These are phyloP conservation scores for Chytridium lagenaria DNA, from an alignment of 371 early-diverging fungal genomes.

Conservation along the genomic window DNA sequence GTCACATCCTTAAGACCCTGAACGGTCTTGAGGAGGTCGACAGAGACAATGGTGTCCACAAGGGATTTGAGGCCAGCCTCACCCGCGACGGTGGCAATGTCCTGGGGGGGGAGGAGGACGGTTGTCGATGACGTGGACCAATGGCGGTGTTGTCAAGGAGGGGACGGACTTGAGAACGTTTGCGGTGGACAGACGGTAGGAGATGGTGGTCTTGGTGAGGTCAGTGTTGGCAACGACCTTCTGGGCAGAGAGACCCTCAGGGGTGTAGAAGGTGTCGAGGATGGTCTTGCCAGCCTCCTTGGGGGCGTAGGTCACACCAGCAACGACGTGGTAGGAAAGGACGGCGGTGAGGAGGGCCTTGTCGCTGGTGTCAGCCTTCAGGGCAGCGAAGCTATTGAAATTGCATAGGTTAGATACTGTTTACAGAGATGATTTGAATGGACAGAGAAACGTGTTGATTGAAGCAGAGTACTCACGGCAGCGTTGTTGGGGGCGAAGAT, in stretches of 20 bases:
- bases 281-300: conserved; percentile 17
- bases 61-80: conserved; percentile 31
- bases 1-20: conserved; percentile 33
- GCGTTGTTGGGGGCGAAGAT: conserved; percentile 44
- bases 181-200: conserved; percentile 15
- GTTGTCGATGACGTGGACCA: conserved; percentile 36
- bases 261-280: conserved; percentile 5
- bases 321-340: conserved; percentile 39
- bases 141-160: conserved; percentile 19
- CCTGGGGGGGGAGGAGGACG: conserved; percentile 27
- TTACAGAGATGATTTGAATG: background rate
- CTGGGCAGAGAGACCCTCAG: background rate
- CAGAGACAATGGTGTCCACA: conserved; percentile 21
- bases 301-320: conserved; percentile 31
- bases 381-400: conserved; percentile 10
- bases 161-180: conserved; percentile 27
- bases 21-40: conserved; percentile 35
- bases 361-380: conserved; percentile 23
- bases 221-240: conserved; percentile 1
- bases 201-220: background rate
- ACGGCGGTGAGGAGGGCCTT: conserved; percentile 19
- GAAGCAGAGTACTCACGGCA: conserved; percentile 20
- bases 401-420: background rate
- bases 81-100: conserved; percentile 18
- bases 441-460: background rate